phyloP scores from a whole-genome alignment of 2,329 filamentous ascomycete species.

The Bimuria novae-zelandiae region DNA sequence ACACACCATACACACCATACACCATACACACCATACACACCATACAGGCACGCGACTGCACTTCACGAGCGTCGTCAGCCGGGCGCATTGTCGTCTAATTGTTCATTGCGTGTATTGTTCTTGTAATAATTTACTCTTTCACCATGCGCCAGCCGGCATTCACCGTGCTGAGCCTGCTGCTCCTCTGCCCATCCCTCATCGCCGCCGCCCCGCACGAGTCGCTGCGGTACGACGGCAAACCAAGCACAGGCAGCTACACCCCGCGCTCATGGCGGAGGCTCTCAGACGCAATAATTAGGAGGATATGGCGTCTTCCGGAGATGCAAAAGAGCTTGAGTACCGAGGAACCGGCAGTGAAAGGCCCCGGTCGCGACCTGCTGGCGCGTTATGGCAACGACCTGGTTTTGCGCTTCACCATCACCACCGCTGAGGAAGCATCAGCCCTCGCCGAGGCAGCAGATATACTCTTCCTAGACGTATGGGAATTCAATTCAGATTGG shows the following conservation, averaged over 20 bases:
- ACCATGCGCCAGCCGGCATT: constrained; percentile 36
- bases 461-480: constrained; percentile 83
- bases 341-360: neutral
- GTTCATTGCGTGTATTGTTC: neutral
- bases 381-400: constrained; percentile 75
- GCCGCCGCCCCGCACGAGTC: constrained; percentile 39
- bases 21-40: too few species aligned
- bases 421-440: constrained; percentile 67
- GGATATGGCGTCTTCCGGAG: constrained; percentile 36
- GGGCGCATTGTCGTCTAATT: constrained; percentile 3
- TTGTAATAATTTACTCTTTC: constrained; percentile 4
- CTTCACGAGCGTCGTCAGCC: neutral
- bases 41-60: neutral
- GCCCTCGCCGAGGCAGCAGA: constrained; percentile 74
- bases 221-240: constrained; percentile 18
- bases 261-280: constrained; percentile 44
- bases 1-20: neutral
- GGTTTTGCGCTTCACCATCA: constrained; percentile 87
- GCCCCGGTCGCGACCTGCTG: constrained; percentile 28
- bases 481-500: constrained; percentile 80
- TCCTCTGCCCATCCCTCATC: constrained; percentile 32
- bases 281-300: constrained; percentile 42
- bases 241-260: constrained; percentile 18
- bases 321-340: constrained; percentile 19
- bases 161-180: constrained; percentile 36